These are phyloP conservation scores for Elsinoe necatrix DNA, from an alignment of 2,329 filamentous ascomycete species.

Conservation along the genomic window DNA sequence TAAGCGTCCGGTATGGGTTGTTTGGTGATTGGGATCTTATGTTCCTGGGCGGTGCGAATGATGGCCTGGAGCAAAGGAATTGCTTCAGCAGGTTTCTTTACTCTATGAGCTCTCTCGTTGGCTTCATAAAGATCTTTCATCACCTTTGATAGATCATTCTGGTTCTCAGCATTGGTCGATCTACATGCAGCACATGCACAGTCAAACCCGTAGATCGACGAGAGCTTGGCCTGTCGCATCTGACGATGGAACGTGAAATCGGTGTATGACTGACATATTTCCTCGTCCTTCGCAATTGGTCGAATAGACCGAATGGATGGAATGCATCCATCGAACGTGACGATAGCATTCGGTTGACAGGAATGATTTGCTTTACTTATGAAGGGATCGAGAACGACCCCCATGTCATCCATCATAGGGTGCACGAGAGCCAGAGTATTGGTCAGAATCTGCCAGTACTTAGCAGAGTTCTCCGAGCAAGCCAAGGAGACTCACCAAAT, in stretches of 20 bases:
- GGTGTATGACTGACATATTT: constrained; percentile 55
- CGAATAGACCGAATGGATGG: constrained; percentile 45
- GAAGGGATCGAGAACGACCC: constrained; percentile 50
- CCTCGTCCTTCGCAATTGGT: constrained; percentile 46
- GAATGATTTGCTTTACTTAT: constrained; percentile 53
- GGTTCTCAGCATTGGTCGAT: constrained; percentile 27
- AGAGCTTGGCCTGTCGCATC: constrained; percentile 46
- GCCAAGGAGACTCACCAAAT: background rate
- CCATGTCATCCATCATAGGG: constrained; percentile 48
- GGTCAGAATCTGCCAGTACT: constrained; percentile 40
- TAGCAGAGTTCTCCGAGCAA: background rate
- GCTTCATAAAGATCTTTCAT: constrained; percentile 20
- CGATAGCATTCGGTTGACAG: constrained; percentile 51
- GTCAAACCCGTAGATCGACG: constrained; percentile 49
- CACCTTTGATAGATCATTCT: constrained; percentile 29
- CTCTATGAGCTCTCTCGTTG: constrained; percentile 22
- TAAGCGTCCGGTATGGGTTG: constrained; percentile 50
- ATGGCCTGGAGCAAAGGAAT: constrained; percentile 32
- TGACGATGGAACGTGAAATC: constrained; percentile 46
- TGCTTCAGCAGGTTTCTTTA: constrained; percentile 27
- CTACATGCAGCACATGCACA: constrained; percentile 49
- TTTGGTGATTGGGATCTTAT: constrained; percentile 32
- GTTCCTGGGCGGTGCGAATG: background rate
- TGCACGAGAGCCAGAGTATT: constrained; percentile 53
- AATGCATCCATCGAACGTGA: constrained; percentile 48